Evolutionary conservation across 2,329 filamentous ascomycete genomes (phyloP).

Genomic region (Biscogniauxia marginata): DNA sequence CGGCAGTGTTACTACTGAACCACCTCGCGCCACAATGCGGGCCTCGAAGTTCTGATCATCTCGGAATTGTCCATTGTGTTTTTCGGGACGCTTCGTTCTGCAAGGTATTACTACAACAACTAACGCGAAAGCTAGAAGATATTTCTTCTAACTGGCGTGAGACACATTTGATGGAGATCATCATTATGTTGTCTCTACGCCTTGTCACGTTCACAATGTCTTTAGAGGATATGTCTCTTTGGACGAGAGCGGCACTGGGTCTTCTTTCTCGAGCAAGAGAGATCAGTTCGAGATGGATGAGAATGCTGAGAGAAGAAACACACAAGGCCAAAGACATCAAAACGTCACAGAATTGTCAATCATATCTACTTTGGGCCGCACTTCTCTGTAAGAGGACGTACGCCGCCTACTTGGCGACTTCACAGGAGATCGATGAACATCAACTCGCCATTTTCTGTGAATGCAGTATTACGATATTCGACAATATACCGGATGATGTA

Average conservation of each 20-base stretch:
- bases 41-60: slow-evolving; percentile 32
- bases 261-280: slow-evolving; percentile 43
- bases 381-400: slow-evolving; percentile 51
- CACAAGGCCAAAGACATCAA: slow-evolving; percentile 37
- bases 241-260: slow-evolving; percentile 13
- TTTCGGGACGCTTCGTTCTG: slow-evolving; percentile 54
- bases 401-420: slow-evolving; percentile 10
- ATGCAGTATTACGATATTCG: slow-evolving; percentile 39
- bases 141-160: slow-evolving; percentile 61
- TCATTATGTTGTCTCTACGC: slow-evolving; percentile 52
- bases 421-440: slow-evolving; percentile 1
- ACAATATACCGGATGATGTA: slow-evolving; percentile 42
- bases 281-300: slow-evolving; percentile 50
- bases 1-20: slow-evolving; percentile 47
- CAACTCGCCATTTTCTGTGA: slow-evolving; percentile 25
- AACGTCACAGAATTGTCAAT: slow-evolving; percentile 37
- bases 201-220: slow-evolving; percentile 24
- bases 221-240: slow-evolving; percentile 3
- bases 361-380: slow-evolving; percentile 52
- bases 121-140: slow-evolving; percentile 41
- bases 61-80: slow-evolving; percentile 47
- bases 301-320: slow-evolving; percentile 44
- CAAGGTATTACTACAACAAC: slow-evolving; percentile 41
- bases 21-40: slow-evolving; percentile 57
- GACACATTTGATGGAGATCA: slow-evolving; percentile 53